Percentiles rank a stretch among this genome's conserved stretches.
These are phyloP conservation scores for Sugiyamaella japonica DNA, from an alignment of 1,139 yeast genomes.

Conservation along the genomic window DNA sequence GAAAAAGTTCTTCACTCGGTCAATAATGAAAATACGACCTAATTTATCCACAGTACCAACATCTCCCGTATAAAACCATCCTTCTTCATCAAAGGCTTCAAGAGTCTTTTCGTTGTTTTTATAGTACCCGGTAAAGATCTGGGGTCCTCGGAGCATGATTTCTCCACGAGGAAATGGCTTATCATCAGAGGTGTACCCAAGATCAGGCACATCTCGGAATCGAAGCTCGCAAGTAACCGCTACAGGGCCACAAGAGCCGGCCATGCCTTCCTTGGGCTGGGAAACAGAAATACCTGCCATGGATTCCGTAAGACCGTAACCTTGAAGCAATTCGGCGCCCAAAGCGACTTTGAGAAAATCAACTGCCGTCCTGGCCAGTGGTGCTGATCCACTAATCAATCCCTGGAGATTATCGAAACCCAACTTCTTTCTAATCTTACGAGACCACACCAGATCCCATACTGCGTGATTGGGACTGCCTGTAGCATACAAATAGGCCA, in stretches of 20 bases:
- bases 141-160: conserved; percentile 66
- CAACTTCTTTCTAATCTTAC: conserved; percentile 53
- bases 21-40: conserved; percentile 64
- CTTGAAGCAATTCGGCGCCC: conserved; percentile 61
- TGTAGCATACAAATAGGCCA: conserved; percentile 39
- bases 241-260: conserved; percentile 65
- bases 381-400: conserved; percentile 70
- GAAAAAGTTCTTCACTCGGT: conserved; percentile 78
- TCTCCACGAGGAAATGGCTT: conserved; percentile 56
- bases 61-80: conserved; percentile 81
- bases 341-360: conserved; percentile 63
- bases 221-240: conserved; percentile 56
- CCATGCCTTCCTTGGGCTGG: conserved; percentile 47
- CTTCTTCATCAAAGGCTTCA: conserved; percentile 58
- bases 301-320: conserved; percentile 77
- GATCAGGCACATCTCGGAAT: conserved; percentile 64
- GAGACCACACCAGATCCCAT: conserved; percentile 53
- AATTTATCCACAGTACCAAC: conserved; percentile 56
- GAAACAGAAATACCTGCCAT: conserved; percentile 61
- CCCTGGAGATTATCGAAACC: conserved; percentile 55
- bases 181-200: conserved; percentile 59
- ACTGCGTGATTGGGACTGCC: conserved; percentile 43
- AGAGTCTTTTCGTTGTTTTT: conserved; percentile 56
- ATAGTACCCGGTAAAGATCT: conserved; percentile 59
- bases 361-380: conserved; percentile 61